These are phyloP conservation scores for Penicillium mononematosum DNA, from an alignment of 495 filamentous ascomycete species.

Conservation along the genomic window DNA sequence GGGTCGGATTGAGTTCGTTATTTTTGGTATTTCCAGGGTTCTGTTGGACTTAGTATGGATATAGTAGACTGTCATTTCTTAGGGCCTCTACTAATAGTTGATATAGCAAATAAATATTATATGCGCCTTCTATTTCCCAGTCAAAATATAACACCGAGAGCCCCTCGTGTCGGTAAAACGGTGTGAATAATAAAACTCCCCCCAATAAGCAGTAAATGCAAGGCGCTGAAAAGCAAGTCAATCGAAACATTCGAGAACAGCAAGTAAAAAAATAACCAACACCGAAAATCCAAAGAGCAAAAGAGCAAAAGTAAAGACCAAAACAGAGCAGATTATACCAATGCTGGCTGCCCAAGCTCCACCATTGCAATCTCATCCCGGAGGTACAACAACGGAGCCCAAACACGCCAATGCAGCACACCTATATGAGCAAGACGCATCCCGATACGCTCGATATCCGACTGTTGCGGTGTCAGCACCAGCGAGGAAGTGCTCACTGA, in stretches of 20 bases:
- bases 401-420: conserved; percentile 83
- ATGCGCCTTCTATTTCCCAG: conserved; percentile 11
- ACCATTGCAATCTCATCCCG: conserved; percentile 36
- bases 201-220: conserved; percentile 24
- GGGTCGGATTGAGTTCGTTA: not conserved
- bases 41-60: not conserved
- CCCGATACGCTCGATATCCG: conserved; percentile 64
- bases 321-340: conserved; percentile 13
- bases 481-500: conserved; percentile 13
- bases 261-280: conserved; percentile 10
- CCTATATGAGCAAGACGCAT: conserved; percentile 75
- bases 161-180: conserved; percentile 6
- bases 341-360: conserved; percentile 15
- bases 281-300: not conserved
- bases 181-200: conserved; percentile 11
- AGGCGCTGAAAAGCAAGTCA: conserved; percentile 40
- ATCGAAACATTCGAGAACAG: conserved; percentile 1
- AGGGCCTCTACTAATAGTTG: not conserved
- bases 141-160: conserved; percentile 6
- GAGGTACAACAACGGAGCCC: conserved; percentile 69
- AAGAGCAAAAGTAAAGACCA: conserved; percentile 7
- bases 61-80: not conserved
- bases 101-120: not conserved
- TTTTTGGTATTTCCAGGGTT: not conserved
- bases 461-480: conserved; percentile 31